These are phyloP conservation scores for Sordariomycetes sp. DNA, from an alignment of 2,329 filamentous ascomycete genomes.

Conservation along the genomic window DNA sequence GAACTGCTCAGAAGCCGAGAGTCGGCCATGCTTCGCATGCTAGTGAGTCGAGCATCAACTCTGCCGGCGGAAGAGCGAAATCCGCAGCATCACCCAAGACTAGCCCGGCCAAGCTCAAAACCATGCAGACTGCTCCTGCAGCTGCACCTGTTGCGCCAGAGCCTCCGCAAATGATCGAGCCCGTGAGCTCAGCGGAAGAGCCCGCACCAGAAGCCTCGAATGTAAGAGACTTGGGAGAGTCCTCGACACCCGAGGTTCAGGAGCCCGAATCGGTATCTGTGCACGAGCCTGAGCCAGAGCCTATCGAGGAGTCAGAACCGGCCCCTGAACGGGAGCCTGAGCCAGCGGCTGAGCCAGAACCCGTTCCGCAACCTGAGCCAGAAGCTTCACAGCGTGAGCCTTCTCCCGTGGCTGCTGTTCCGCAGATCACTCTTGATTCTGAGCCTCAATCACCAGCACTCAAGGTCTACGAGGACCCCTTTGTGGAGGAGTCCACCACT, in stretches of 20 bases:
- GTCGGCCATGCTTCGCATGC: constrained; percentile 38
- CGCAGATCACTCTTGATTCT: constrained; percentile 6
- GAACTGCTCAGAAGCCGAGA: constrained; percentile 33
- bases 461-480: constrained; percentile 56
- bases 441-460: constrained; percentile 23
- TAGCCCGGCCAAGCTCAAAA: constrained; percentile 30
- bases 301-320: too few species aligned
- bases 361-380: constrained; percentile 5
- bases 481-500: constrained; percentile 36
- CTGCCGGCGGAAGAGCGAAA: constrained; percentile 28
- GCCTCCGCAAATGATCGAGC: too few species aligned
- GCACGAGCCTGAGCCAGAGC: too few species aligned
- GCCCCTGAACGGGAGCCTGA: constrained; percentile 3
- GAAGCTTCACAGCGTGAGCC: constrained; percentile 20
- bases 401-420: constrained; percentile 11
- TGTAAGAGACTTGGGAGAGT: too few species aligned
- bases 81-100: constrained; percentile 26
- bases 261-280: constrained; percentile 7
- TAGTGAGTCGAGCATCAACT: constrained; percentile 40
- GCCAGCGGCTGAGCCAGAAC: constrained; percentile 3
- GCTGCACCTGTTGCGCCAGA: constrained; percentile 4
- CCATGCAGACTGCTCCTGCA: constrained; percentile 17
- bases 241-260: constrained; percentile 6
- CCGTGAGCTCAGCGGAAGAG: too few species aligned
- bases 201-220: too few species aligned